phyloP scores from a whole-genome alignment of 768 basidiomycete species.

The Leucocoprinus birnbaumii region DNA sequence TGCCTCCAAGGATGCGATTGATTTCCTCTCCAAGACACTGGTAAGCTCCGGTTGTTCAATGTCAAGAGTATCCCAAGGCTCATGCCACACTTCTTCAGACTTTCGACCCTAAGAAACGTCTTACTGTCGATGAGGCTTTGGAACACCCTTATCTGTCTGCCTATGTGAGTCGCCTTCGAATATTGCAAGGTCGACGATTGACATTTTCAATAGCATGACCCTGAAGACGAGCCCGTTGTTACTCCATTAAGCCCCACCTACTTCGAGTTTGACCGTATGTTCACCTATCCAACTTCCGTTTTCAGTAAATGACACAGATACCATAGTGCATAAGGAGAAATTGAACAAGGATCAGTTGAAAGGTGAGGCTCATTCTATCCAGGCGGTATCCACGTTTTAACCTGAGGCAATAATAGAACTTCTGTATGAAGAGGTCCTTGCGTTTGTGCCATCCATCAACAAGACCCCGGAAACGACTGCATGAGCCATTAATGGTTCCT shows the following conservation, averaged over 20 bases:
- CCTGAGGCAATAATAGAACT: constrained; percentile 42
- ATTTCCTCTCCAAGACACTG: constrained; percentile 71
- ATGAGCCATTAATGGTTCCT: not conserved
- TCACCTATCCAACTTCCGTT: not conserved
- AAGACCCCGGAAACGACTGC: not conserved
- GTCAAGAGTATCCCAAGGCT: not conserved
- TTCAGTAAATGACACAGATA: not conserved
- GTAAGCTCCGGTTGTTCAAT: constrained; percentile 31
- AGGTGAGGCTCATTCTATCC: constrained; percentile 21
- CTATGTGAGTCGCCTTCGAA: constrained; percentile 45
- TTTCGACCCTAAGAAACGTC: constrained; percentile 84
- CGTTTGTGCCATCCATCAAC: constrained; percentile 66
- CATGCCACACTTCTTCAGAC: constrained; percentile 38
- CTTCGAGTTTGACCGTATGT: constrained; percentile 86
- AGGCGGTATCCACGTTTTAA: not conserved
- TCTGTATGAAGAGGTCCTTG: constrained; percentile 80
- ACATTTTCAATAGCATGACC: constrained; percentile 58
- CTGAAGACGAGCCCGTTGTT: constrained; percentile 87
- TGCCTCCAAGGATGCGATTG: constrained; percentile 69
- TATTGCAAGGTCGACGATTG: constrained; percentile 2
- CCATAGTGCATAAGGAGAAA: constrained; percentile 64
- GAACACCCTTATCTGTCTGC: constrained; percentile 80
- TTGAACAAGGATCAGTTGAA: constrained; percentile 80
- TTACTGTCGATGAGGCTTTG: constrained; percentile 80
- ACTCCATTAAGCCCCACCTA: constrained; percentile 78